phyloP scores from a whole-genome alignment of 2,329 filamentous ascomycete species.

The Bipolaris bicolor region DNA sequence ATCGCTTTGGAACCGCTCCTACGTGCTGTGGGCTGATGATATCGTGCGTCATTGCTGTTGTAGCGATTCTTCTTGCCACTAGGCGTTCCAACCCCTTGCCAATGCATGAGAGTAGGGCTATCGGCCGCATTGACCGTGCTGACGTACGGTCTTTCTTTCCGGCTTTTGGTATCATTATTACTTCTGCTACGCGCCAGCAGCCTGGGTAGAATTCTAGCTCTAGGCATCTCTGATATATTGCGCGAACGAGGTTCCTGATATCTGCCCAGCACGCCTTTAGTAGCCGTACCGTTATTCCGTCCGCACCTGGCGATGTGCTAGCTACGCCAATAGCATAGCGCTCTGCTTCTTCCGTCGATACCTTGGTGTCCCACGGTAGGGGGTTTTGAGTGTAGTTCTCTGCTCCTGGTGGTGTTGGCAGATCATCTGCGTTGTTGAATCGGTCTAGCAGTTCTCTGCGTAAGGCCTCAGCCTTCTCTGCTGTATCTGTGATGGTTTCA shows the following conservation, averaged over 20 bases:
- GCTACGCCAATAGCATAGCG: too few species aligned
- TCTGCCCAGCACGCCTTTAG: too few species aligned
- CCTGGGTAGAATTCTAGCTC: conserved; percentile 7
- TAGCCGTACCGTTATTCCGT: too few species aligned
- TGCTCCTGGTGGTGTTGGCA: too few species aligned
- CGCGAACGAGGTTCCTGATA: not conserved
- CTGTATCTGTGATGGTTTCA: not conserved
- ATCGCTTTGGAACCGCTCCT: too few species aligned
- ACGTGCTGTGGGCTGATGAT: too few species aligned
- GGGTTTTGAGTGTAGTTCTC: not conserved
- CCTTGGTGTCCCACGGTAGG: conserved; percentile 7
- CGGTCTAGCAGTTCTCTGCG: conserved; percentile 2
- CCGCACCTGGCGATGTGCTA: too few species aligned
- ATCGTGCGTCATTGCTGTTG: too few species aligned
- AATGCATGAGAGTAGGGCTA: conserved; percentile 14
- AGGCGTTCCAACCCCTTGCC: conserved; percentile 12
- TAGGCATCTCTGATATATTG: conserved; percentile 9
- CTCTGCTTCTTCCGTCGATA: too few species aligned
- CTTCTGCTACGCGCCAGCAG: conserved; percentile 3
- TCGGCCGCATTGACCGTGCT: conserved; percentile 1
- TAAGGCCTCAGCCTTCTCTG: conserved; percentile 9
- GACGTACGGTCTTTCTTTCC: conserved; percentile 13
- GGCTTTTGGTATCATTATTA: conserved; percentile 13
- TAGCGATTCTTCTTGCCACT: conserved; percentile 13
- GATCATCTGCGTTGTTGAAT: too few species aligned